Evolutionary conservation across 169 alveolate genomes (phyloP).

Genomic region (Miamiensis avidus): DNA sequence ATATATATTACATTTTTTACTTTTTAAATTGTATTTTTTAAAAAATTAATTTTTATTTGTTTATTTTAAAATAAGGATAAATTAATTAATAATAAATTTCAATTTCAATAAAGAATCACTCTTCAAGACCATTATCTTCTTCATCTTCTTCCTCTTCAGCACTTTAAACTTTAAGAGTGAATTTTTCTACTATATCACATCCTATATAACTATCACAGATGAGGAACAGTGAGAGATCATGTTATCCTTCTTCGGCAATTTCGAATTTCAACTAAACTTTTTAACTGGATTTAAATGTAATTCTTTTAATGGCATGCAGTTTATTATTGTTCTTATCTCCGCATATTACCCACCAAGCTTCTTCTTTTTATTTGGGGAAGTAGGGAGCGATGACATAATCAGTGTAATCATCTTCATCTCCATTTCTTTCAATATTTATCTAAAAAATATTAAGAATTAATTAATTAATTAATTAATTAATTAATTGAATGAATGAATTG

Average conservation of each 20-base stretch:
- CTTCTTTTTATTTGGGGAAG: conserved; percentile 96
- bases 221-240: conserved; percentile 66
- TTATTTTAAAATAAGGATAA: too few species aligned
- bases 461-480: too few species aligned
- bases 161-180: conserved; percentile 31
- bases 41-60: too few species aligned
- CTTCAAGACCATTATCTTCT: not conserved
- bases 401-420: conserved; percentile 76
- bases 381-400: conserved; percentile 91
- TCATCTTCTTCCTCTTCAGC: not conserved
- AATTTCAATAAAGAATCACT: not conserved
- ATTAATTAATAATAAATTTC: not conserved
- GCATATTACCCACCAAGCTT: conserved; percentile 99
- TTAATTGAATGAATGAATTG: too few species aligned
- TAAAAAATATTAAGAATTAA: too few species aligned
- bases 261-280: conserved; percentile 56
- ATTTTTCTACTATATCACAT: conserved; percentile 66
- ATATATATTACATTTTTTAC: too few species aligned
- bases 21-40: not conserved
- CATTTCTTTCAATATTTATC: conserved; percentile 63
- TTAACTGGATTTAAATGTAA: conserved; percentile 49
- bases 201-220: conserved; percentile 84
- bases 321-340: conserved; percentile 91
- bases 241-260: conserved; percentile 66
- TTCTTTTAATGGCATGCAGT: conserved; percentile 89